A percentile compares a stretch with the other conserved stretches of the same genome.
These are phyloP conservation scores for Prunus mongolica DNA, from an alignment of 306 rosid species.

Conservation along the genomic window DNA sequence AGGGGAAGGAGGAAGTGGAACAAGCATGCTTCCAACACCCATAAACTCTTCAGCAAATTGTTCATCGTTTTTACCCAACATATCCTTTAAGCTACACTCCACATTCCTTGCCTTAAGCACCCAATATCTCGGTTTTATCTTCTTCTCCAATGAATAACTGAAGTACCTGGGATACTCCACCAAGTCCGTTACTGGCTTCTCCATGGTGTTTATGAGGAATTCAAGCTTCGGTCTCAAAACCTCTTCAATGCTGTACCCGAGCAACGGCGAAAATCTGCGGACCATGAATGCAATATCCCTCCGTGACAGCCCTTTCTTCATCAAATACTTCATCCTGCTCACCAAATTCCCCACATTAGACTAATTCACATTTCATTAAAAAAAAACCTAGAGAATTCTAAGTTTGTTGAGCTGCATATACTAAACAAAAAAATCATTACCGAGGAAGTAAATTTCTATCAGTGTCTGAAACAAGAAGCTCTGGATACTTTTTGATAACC, in stretches of 20 bases:
- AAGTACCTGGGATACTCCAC: constrained; percentile 84
- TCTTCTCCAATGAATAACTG: constrained; percentile 89
- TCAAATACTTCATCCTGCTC: constrained; percentile 63
- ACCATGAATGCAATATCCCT: constrained; percentile 70
- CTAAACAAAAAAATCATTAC: constrained; percentile 33
- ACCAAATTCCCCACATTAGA: constrained; percentile 15
- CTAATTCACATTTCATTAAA: background rate
- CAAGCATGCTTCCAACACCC: constrained; percentile 26
- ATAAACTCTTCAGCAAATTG: constrained; percentile 66
- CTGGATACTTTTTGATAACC: constrained; percentile 80
- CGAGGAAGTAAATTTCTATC: constrained; percentile 63
- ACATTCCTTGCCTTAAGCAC: constrained; percentile 58
- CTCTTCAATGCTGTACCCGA: constrained; percentile 74
- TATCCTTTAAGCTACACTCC: constrained; percentile 67
- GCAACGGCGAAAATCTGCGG: constrained; percentile 72
- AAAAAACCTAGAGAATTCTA: background rate
- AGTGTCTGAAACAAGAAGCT: constrained; percentile 69
- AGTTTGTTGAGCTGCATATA: background rate
- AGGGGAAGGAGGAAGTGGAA: constrained; percentile 14
- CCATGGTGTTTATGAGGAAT: constrained; percentile 72
- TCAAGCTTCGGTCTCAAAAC: constrained; percentile 79
- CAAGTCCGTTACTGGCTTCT: constrained; percentile 66
- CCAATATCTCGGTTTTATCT: constrained; percentile 81
- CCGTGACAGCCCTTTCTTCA: constrained; percentile 60
- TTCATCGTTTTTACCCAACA: constrained; percentile 79